phyloP scores from a whole-genome alignment of 495 filamentous ascomycete species.

The Trichoderma virens region DNA sequence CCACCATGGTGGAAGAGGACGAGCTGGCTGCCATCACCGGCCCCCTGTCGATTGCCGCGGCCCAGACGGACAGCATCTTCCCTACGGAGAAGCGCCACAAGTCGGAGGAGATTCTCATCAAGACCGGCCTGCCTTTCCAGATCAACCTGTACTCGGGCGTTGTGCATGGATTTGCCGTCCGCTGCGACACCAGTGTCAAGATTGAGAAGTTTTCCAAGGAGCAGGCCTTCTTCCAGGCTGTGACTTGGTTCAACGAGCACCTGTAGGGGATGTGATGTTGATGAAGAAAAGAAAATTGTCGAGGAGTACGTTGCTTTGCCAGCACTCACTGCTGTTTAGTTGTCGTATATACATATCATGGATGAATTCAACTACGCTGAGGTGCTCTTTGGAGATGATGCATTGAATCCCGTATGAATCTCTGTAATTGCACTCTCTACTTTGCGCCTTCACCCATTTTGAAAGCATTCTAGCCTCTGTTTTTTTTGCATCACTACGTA shows the following conservation, averaged over 20 bases:
- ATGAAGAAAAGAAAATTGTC: not conserved
- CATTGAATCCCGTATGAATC: no score
- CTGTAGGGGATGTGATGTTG: constrained; percentile 15
- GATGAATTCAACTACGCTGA: no score
- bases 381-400: no score
- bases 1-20: constrained; percentile 65
- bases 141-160: constrained; percentile 74
- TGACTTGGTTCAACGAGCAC: constrained; percentile 63
- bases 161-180: constrained; percentile 72
- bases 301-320: no score
- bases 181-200: constrained; percentile 54
- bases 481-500: no score
- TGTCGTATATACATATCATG: no score
- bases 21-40: constrained; percentile 64
- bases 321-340: no score
- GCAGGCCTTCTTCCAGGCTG: constrained; percentile 73
- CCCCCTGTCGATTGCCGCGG: constrained; percentile 69
- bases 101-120: constrained; percentile 46
- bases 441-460: no score
- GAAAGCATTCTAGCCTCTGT: no score
- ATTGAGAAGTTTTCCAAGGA: constrained; percentile 71
- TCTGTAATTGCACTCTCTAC: no score
- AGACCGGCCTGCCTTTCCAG: constrained; percentile 63
- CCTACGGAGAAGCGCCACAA: constrained; percentile 59
- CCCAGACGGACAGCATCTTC: constrained; percentile 76